These are phyloP conservation scores for Fraxinus latifolia DNA, from an alignment of 305 asterid species.

Conservation along the genomic window DNA sequence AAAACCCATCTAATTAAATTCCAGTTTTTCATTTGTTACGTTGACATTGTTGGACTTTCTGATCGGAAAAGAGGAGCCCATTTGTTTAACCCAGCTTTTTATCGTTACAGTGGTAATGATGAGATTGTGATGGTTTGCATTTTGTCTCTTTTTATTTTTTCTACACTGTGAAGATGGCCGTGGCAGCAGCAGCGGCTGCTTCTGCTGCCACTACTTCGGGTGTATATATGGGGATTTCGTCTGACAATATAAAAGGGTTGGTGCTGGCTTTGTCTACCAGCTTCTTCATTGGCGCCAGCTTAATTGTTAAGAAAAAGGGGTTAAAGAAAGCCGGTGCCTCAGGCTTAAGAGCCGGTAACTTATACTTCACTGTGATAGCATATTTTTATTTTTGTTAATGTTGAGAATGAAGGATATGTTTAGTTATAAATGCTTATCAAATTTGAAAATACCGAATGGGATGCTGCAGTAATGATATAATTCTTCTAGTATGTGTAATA, in stretches of 20 bases:
- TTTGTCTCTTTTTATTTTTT: conserved; percentile 3
- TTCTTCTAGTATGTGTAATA: not conserved
- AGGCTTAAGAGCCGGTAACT: conserved; percentile 56
- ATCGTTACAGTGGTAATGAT: conserved; percentile 31
- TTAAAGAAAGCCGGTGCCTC: conserved; percentile 91
- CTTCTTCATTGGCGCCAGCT: conserved; percentile 89
- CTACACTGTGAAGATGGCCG: conserved; percentile 36
- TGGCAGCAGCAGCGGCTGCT: conserved; percentile 30
- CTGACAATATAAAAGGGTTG: conserved; percentile 86
- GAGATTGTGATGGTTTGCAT: conserved; percentile 32
- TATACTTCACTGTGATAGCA: not conserved
- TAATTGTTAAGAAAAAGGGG: conserved; percentile 94
- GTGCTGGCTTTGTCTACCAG: conserved; percentile 87
- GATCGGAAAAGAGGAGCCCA: not conserved
- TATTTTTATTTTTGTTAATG: not conserved
- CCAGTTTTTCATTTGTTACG: not conserved
- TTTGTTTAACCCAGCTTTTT: conserved; percentile 6
- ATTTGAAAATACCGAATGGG: not conserved
- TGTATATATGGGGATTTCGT: conserved; percentile 76
- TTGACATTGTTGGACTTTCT: conserved; percentile 5
- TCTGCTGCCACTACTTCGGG: conserved; percentile 29
- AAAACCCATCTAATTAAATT: not conserved
- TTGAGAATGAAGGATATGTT: not conserved
- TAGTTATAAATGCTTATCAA: not conserved
- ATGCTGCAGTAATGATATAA: not conserved